Evolutionary conservation across 2,329 filamentous ascomycete species (phyloP), one percentile per base, ranked within the genome.

Genomic region (Ophiostoma perfectum): DNA sequence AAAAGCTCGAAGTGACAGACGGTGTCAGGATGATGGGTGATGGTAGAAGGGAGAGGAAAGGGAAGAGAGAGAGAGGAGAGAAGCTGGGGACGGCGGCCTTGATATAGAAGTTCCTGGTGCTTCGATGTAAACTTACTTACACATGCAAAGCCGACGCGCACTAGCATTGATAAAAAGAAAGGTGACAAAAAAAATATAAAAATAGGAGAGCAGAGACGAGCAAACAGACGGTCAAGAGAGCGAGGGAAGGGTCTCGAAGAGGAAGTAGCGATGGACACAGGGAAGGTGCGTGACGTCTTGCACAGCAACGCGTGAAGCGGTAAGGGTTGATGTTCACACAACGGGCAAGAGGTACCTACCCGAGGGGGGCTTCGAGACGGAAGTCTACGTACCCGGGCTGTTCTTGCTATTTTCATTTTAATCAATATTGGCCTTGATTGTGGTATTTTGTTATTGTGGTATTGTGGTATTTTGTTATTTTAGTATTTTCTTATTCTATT

Each of bases 61-160:
- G 12, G 16, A 14, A 55, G 27, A 27, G 27, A 27, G 27, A 27
- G 27, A 27, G 49, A 55, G n/a, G 45, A 47, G 45, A 7, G 18
- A 49, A 55, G 9, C 49, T 55, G n/a, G 49, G 49, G 49, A 36
- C n/a, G 49, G 27, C 49, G n/a, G 18, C 49, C 49, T 55, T 55
- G 49, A 55, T 55, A 55, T 55, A 55, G 49, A 45, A 36, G 9
- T 55, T 55, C 14, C 5, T 7, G n/a, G 12, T 36, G n/a, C 2
- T 27, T 11, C 18, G n/a, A 55, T 36, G n/a, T 18, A 55, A 9
- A 55, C 7, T 55, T 8, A 55, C 7, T 55, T 8, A 27, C 18
- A 47, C 1, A 27, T 27, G 27, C 27, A 27, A 27, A 27, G 27
- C 27, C 27, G 27, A 27, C 27, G 45, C 45, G 27, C 49, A 55